phyloP scores from a whole-genome alignment of 2,329 filamentous ascomycete genomes.

The Trichoderma harzianum region DNA sequence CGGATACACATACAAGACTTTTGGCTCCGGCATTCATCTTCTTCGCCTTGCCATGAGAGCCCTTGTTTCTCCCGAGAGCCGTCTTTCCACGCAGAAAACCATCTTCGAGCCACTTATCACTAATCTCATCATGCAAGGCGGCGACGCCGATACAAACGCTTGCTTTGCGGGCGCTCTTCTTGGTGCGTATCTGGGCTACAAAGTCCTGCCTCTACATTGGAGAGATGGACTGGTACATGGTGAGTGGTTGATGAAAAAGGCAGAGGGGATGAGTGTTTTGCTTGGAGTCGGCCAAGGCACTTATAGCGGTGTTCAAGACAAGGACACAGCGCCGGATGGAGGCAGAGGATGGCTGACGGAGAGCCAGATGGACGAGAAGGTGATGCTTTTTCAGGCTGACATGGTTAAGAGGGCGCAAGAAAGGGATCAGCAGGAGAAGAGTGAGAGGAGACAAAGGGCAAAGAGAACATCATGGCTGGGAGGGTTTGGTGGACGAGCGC shows the following conservation, averaged over 20 bases:
- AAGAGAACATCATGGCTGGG: constrained; percentile 7
- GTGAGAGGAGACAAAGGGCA: constrained; percentile 22
- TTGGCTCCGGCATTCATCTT: constrained; percentile 45
- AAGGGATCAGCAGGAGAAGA: constrained; percentile 26
- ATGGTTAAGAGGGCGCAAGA: constrained; percentile 30
- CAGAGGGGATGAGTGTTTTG: constrained; percentile 38
- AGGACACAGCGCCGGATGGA: constrained; percentile 41
- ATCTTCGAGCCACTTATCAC: constrained; percentile 48
- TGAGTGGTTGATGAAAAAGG: constrained; percentile 44
- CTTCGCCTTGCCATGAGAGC: constrained; percentile 43
- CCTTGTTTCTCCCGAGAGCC: constrained; percentile 20
- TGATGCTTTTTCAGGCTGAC: constrained; percentile 32
- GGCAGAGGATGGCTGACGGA: constrained; percentile 38
- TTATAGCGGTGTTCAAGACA: constrained; percentile 36
- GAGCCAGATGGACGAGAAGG: constrained; percentile 36
- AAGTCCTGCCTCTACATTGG: constrained; percentile 47
- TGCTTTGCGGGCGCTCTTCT: constrained; percentile 50
- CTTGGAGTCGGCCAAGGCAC: constrained; percentile 35
- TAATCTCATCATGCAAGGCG: constrained; percentile 48
- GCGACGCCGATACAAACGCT: constrained; percentile 54
- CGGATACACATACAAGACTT: constrained; percentile 53
- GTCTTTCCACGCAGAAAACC: constrained; percentile 22
- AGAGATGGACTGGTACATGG: constrained; percentile 43
- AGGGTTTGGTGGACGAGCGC: neutral
- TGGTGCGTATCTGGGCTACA: constrained; percentile 47